Evolutionary conservation across 2,329 filamentous ascomycete species (phyloP).

Genomic region (Penicillium paneum): DNA sequence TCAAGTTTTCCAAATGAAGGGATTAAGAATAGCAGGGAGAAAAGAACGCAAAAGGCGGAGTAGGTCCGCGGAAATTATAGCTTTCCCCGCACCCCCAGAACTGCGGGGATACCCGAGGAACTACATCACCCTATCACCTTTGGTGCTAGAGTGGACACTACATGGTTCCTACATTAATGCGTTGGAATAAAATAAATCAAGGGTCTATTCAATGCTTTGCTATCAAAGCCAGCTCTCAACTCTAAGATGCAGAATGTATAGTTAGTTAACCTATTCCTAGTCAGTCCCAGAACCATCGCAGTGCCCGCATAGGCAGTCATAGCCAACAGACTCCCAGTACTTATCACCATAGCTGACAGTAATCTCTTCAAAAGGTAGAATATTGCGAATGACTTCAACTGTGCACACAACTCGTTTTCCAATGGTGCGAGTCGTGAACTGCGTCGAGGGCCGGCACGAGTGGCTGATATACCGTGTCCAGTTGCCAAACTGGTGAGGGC

Average conservation of each 20-base stretch:
- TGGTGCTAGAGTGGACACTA: neutral
- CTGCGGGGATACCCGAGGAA: conserved; percentile 11
- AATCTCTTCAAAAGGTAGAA: conserved; percentile 34
- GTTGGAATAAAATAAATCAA: neutral
- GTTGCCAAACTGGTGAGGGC: conserved; percentile 26
- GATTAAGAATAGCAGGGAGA: neutral
- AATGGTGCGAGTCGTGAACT: conserved; percentile 17
- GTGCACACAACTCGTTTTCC: conserved; percentile 22
- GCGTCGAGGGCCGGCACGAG: conserved; percentile 29
- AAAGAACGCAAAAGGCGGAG: neutral
- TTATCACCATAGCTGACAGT: conserved; percentile 32
- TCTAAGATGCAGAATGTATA: neutral
- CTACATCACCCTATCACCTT: neutral
- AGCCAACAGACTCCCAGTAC: conserved; percentile 22
- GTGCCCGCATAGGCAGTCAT: neutral
- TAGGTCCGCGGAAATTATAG: neutral
- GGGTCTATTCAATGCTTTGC: neutral
- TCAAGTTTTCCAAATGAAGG: too few species aligned
- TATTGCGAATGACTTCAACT: conserved; percentile 25
- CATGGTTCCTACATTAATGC: neutral
- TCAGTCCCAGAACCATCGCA: neutral
- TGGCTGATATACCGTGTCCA: conserved; percentile 40
- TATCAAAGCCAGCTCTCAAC: neutral
- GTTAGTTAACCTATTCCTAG: neutral
- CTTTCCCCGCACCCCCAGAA: conserved; percentile 10